Evolutionary conservation across 768 basidiomycete species (phyloP).

Genomic region (Russula griseocarnosa): DNA sequence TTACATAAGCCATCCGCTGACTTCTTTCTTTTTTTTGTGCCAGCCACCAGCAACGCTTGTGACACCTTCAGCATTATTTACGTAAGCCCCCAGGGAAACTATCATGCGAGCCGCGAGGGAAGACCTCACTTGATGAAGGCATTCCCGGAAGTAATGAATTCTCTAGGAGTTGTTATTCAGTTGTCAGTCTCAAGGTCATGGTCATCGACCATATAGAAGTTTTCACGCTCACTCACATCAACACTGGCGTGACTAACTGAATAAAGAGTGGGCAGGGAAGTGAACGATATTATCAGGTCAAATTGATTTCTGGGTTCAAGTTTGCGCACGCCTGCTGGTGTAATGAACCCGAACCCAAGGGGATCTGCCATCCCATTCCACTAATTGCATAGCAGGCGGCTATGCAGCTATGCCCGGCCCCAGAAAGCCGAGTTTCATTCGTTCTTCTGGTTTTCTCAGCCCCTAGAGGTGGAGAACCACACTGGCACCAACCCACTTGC

Average conservation of each 20-base stretch:
- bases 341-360: too few species aligned
- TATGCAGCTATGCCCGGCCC: too few species aligned
- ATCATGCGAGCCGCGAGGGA: not conserved
- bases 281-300: conserved; percentile 21
- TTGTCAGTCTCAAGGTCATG: conserved; percentile 50
- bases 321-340: too few species aligned
- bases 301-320: not conserved
- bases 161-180: conserved; percentile 73
- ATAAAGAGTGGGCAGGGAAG: conserved; percentile 4
- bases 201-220: conserved; percentile 45
- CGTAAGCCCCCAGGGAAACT: conserved; percentile 75
- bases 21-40: too few species aligned
- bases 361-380: too few species aligned
- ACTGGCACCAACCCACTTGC: too few species aligned
- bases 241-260: conserved; percentile 28
- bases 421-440: too few species aligned
- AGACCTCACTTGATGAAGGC: conserved; percentile 77
- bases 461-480: too few species aligned
- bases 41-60: conserved; percentile 94
- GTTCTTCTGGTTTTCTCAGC: too few species aligned
- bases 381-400: too few species aligned
- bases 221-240: conserved; percentile 34
- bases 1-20: too few species aligned
- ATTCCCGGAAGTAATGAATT: conserved; percentile 76
- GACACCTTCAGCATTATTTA: conserved; percentile 81